These are phyloP conservation scores for Chlamydomonas reinhardtii DNA, from an alignment of 163 green algal genomes.

Conservation along the genomic window DNA sequence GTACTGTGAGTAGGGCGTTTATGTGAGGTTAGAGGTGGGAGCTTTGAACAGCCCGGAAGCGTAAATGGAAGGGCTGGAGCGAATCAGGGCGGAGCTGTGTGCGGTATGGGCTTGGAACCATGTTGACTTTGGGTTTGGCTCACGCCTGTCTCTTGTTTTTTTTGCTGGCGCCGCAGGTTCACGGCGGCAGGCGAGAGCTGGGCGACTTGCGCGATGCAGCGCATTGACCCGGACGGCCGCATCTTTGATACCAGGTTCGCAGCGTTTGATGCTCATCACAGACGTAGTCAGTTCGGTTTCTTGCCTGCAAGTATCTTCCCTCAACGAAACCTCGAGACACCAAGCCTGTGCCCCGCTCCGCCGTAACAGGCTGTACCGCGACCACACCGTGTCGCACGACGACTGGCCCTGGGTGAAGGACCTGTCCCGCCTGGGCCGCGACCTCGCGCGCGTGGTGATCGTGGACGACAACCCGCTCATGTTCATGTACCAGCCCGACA, in stretches of 20 bases:
- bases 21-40: neutral
- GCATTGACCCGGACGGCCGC: slow-evolving; percentile 13
- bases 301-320: too few species aligned
- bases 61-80: too few species aligned
- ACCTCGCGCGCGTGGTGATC: slow-evolving; percentile 61
- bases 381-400: slow-evolving; percentile 43
- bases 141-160: too few species aligned
- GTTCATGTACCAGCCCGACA: slow-evolving; percentile 52
- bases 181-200: slow-evolving; percentile 36
- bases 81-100: too few species aligned
- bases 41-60: too few species aligned
- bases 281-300: too few species aligned
- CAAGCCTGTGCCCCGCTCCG: too few species aligned
- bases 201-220: slow-evolving; percentile 38
- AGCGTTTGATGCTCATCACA: neutral
- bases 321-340: too few species aligned
- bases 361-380: slow-evolving; percentile 31
- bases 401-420: slow-evolving; percentile 71
- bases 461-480: slow-evolving; percentile 55
- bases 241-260: slow-evolving; percentile 42
- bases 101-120: too few species aligned
- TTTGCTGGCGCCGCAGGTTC: slow-evolving; percentile 12
- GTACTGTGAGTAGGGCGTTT: slow-evolving; percentile 17
- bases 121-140: too few species aligned
- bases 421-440: slow-evolving; percentile 68